Conservation (phyloP, 257 asterid species). For the Schizonepeta tenuifolia region DNA sequence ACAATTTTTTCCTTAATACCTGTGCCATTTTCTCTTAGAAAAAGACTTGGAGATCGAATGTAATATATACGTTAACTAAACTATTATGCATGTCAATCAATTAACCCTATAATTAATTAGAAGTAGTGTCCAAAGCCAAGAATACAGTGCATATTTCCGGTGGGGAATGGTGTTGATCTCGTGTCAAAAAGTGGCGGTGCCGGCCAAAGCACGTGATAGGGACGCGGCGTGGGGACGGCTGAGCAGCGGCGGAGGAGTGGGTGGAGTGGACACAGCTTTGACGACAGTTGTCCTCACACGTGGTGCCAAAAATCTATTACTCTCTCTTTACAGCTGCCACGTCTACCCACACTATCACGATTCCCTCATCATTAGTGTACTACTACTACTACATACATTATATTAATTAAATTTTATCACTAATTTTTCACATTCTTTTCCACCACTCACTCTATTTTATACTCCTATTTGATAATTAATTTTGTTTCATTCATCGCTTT, state of each 20-base stretch:
- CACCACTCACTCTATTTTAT: neutral
- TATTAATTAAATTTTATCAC: neutral
- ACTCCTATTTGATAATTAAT: neutral
- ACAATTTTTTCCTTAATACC: no score
- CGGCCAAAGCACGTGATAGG: constrained; percentile 67
- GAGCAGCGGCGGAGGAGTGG: constrained; percentile 26
- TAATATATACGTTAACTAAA: no score
- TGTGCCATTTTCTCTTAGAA: no score
- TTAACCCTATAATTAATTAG: no score
- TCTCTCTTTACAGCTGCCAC: constrained; percentile 42
- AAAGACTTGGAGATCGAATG: no score
- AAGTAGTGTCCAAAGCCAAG: no score
- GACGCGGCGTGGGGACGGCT: constrained; percentile 54
- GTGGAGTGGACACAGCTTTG: constrained; percentile 16
- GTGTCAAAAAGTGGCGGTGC: constrained; percentile 62
- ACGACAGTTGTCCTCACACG: constrained; percentile 42
- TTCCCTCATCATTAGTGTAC: constrained; percentile 53
- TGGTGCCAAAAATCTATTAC: constrained; percentile 45
- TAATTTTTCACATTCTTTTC: constrained; percentile 17
- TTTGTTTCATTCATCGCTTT: neutral
- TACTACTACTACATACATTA: neutral
- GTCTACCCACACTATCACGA: constrained; percentile 55
- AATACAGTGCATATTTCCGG: neutral
- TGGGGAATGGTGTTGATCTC: constrained; percentile 7
- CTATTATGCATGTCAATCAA: no score